Base-by-base conservation (phyloP, 2,329 filamentous ascomycete species). In the Aureobasidium sp. region DNA sequence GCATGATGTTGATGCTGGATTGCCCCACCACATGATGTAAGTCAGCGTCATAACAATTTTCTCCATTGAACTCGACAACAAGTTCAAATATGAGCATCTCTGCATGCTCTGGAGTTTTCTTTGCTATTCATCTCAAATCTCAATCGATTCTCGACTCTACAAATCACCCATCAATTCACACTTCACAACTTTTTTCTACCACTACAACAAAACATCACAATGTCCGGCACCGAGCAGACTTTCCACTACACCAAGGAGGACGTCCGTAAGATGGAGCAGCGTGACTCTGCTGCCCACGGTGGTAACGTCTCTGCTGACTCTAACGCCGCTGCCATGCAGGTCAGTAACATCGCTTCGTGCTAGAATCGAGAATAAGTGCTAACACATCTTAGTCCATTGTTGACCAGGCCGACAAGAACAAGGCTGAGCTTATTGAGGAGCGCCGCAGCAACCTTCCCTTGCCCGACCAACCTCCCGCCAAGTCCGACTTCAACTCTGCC, bases 401-500 rank as follows among this genome's bases (percentile, higher is more conserved):
- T 52, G 70, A 72, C 65, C 53, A 66, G 64, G 34, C 69, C 62
- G 65, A 68, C 64, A 66, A 72, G 67, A 73, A 74, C 76, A 90
- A 89, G 75, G 72, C 78, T 66, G 78, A 87, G 61, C 78, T 87
- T 74, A 87, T 92, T 71, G 83, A 86, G 59, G 76, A 88, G 74
- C 81, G 81, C 70, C 81, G 87, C 76, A 77, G 85, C 73, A 90
- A 91, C 76, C 85, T 95, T 36, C 88, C 89, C 57, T 84, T 92
- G 56, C 90, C 90, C 20, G 89, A 93, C 2, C 81, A 92, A 67
- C 90, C 90, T 26, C 88, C 89, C 1, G 78, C 76, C n/a, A 77
- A 84, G n/a, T 88, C 88, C 5, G 89, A 94, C 79, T 92, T 86
- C 82, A 86, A 92, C 73, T 90, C 87, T 0, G 79, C 82, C 56